Percentiles rank a stretch among this genome's conserved stretches.
phyloP scores from a whole-genome alignment of 805 yeast species.

The Schwanniomyces sp. region DNA sequence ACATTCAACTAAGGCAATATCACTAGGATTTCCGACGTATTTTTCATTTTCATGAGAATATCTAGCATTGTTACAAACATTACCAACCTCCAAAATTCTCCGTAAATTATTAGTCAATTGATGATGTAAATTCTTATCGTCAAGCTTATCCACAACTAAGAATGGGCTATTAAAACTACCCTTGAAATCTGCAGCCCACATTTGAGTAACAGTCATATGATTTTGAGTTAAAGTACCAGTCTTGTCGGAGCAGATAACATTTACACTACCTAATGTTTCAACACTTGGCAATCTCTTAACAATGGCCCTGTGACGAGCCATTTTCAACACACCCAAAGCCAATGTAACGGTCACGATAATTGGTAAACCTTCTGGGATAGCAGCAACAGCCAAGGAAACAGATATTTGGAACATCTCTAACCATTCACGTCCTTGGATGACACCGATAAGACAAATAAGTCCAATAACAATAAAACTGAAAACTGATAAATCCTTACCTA shows the following conservation, averaged over 20 bases:
- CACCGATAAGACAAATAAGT: constrained; percentile 85
- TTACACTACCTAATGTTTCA: constrained; percentile 91
- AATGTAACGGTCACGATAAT: constrained; percentile 96
- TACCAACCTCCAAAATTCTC: constrained; percentile 62
- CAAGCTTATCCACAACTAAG: constrained; percentile 48
- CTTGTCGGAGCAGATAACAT: constrained; percentile 89
- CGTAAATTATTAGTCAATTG: constrained; percentile 55
- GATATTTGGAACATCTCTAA: constrained; percentile 97
- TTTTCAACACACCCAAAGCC: constrained; percentile 93
- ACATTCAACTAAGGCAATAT: constrained; percentile 82
- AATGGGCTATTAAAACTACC: constrained; percentile 38
- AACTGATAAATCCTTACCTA: constrained; percentile 86
- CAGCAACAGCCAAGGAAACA: constrained; percentile 97
- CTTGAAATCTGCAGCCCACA: constrained; percentile 72
- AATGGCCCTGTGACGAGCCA: constrained; percentile 94
- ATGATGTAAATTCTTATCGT: constrained; percentile 39
- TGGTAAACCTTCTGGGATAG: constrained; percentile 98
- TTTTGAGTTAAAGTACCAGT: constrained; percentile 84
- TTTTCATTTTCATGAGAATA: constrained; percentile 67
- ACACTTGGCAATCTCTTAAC: constrained; percentile 93
- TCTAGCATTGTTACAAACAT: constrained; percentile 72
- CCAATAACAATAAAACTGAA: constrained; percentile 88
- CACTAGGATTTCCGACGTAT: constrained; percentile 91
- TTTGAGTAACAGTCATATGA: constrained; percentile 83
- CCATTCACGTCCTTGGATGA: constrained; percentile 92